A percentile compares a stretch with the other conserved stretches of the same genome.
These are phyloP conservation scores for Brassica nigra DNA, from an alignment of 345 rosid genomes.

Conservation along the genomic window DNA sequence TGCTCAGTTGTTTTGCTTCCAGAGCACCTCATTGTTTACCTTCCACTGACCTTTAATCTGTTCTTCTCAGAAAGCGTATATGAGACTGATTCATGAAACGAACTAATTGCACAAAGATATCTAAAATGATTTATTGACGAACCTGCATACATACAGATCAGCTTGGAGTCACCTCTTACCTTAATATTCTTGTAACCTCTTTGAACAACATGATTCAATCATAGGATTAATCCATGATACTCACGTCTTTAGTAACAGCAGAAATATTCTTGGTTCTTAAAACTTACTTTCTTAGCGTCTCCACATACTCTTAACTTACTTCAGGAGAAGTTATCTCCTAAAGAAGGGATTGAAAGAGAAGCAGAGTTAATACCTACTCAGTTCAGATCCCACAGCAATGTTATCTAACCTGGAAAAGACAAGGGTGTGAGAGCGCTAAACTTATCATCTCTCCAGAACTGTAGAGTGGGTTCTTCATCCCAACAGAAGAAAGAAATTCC, in stretches of 20 bases:
- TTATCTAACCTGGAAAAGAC: slow-evolving; percentile 65
- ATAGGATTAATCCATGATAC: slow-evolving; percentile 75
- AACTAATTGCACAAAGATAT: not conserved
- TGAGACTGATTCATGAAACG: not conserved
- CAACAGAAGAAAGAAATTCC: slow-evolving; percentile 63
- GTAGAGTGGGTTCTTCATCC: slow-evolving; percentile 80
- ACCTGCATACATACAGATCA: slow-evolving; percentile 80
- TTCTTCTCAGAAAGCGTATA: slow-evolving; percentile 32
- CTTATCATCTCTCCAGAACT: slow-evolving; percentile 62
- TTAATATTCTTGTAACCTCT: slow-evolving; percentile 64
- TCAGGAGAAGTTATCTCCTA: slow-evolving; percentile 37
- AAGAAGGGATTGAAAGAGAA: slow-evolving; percentile 4
- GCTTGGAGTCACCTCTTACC: slow-evolving; percentile 83
- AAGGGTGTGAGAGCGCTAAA: slow-evolving; percentile 68
- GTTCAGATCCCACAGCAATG: not conserved
- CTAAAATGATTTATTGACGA: not conserved
- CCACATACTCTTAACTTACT: no score
- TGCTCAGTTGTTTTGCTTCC: slow-evolving; percentile 56
- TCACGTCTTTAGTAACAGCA: no score
- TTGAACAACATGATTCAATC: slow-evolving; percentile 67
- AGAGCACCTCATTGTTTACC: slow-evolving; percentile 53
- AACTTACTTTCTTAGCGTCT: no score
- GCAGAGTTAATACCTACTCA: not conserved
- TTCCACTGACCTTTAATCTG: slow-evolving; percentile 82
- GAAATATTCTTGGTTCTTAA: no score